phyloP scores from a whole-genome alignment of 2,329 filamentous ascomycete genomes.

The Alternaria atra region DNA sequence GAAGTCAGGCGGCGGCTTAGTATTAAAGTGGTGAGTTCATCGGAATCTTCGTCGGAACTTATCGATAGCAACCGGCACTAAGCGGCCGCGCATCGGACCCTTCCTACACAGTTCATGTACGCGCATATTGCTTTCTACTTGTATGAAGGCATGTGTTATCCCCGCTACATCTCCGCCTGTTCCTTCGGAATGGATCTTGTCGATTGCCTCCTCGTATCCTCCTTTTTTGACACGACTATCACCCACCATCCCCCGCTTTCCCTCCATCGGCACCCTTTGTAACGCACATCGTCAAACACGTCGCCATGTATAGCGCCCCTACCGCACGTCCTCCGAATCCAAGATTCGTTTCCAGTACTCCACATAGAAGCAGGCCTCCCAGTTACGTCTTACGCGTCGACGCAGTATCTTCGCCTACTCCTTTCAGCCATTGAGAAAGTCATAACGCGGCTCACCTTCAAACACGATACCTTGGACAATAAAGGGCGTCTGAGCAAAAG shows the following conservation, averaged over 20 bases:
- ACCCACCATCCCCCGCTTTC: not conserved
- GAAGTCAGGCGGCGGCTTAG: not conserved
- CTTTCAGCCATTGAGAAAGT: not conserved
- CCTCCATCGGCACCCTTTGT: not conserved
- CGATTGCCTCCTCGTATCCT: not conserved
- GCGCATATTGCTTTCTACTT: not conserved
- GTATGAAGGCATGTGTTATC: not conserved
- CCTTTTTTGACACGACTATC: not conserved
- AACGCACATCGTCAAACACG: not conserved
- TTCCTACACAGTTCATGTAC: not conserved
- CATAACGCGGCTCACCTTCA: not conserved
- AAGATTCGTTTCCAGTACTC: not conserved
- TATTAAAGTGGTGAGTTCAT: constrained; percentile 13
- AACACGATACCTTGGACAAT: not conserved
- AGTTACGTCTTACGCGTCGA: not conserved
- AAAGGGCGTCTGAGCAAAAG: not conserved
- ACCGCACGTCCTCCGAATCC: not conserved
- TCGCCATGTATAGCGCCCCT: not conserved
- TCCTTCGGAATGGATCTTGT: not conserved
- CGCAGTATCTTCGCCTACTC: not conserved
- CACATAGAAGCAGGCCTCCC: not conserved
- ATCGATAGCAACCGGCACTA: constrained; percentile 25
- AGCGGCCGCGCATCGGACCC: constrained; percentile 25
- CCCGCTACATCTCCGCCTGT: not conserved
- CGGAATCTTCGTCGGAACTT: constrained; percentile 17